These are phyloP conservation scores for Penicillium maclennaniae DNA, from an alignment of 495 filamentous ascomycete species.

Conservation along the genomic window DNA sequence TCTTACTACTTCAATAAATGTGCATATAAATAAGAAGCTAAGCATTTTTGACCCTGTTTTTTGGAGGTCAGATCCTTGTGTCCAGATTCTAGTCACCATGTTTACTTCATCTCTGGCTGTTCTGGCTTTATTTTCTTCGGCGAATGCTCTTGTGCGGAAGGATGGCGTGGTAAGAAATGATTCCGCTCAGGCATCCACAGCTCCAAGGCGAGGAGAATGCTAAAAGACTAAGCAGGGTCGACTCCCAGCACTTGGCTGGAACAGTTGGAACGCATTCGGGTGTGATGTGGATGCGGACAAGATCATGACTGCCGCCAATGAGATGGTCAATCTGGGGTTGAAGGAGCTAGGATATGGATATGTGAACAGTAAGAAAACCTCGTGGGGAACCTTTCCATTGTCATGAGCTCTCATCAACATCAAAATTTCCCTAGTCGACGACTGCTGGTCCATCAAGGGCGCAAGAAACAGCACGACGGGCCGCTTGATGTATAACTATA, in stretches of 20 bases:
- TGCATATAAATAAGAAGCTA: neutral
- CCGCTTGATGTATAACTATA: slow-evolving; percentile 51
- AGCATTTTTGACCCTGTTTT: neutral
- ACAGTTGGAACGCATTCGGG: slow-evolving; percentile 57
- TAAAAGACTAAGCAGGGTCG: slow-evolving; percentile 26
- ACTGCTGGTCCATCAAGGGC: slow-evolving; percentile 60
- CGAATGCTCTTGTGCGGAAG: slow-evolving; percentile 25
- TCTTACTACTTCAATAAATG: neutral
- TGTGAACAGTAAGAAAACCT: slow-evolving; percentile 48
- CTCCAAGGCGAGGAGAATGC: neutral
- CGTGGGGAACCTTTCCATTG: neutral
- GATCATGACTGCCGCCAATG: slow-evolving; percentile 48
- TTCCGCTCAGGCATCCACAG: neutral
- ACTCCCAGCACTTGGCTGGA: slow-evolving; percentile 58
- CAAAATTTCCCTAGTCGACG: slow-evolving; percentile 34
- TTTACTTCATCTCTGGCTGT: slow-evolving; percentile 10
- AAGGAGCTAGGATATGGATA: slow-evolving; percentile 66
- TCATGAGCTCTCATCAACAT: neutral
- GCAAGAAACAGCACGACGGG: slow-evolving; percentile 43
- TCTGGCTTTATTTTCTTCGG: slow-evolving; percentile 15
- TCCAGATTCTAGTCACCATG: slow-evolving; percentile 2
- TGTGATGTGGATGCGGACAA: slow-evolving; percentile 53
- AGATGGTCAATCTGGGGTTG: slow-evolving; percentile 51
- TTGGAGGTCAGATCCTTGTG: neutral
- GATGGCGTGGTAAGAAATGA: slow-evolving; percentile 25